Evolutionary conservation across 495 filamentous ascomycete species (phyloP).

Genomic region (Symbiotaphrina buchneri): DNA sequence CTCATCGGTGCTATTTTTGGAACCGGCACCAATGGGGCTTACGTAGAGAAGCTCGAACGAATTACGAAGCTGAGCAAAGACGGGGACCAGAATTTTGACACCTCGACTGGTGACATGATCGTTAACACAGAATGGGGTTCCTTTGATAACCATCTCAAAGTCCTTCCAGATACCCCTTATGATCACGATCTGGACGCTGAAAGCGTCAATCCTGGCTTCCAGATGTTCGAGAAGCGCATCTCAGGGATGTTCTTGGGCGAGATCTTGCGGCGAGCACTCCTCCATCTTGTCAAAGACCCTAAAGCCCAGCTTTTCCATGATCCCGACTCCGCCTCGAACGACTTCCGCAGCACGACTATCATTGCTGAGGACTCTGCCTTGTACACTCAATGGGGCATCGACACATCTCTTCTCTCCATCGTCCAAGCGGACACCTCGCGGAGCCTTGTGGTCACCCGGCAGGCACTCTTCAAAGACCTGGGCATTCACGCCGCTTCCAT

Average conservation of each 20-base stretch:
- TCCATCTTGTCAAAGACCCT: slow-evolving; percentile 30
- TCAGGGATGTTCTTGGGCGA: slow-evolving; percentile 98
- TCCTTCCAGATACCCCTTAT: slow-evolving; percentile 69
- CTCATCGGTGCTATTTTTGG: slow-evolving; percentile 85
- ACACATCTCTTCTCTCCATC: slow-evolving; percentile 65
- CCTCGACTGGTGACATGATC: slow-evolving; percentile 78
- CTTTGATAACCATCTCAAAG: slow-evolving; percentile 80
- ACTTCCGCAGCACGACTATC: slow-evolving; percentile 41
- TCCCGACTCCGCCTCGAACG: slow-evolving; percentile 36
- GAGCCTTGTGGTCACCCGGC: slow-evolving; percentile 39
- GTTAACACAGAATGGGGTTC: slow-evolving; percentile 98
- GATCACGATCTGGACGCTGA: slow-evolving; percentile 57
- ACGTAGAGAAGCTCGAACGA: slow-evolving; percentile 53
- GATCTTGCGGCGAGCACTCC: slow-evolving; percentile 57
- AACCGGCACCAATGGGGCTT: slow-evolving; percentile 88
- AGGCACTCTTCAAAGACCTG: slow-evolving; percentile 52
- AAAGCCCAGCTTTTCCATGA: slow-evolving; percentile 43
- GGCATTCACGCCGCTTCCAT: slow-evolving; percentile 43
- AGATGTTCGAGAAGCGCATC: slow-evolving; percentile 98
- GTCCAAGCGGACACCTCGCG: slow-evolving; percentile 51
- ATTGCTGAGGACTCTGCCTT: slow-evolving; percentile 39
- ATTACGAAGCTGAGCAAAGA: slow-evolving; percentile 35
- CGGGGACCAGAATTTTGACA: slow-evolving; percentile 39
- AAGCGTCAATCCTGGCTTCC: slow-evolving; percentile 79
- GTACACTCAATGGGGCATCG: slow-evolving; percentile 71